Conservation (phyloP, 352 stramenopile species). For the Blastocystis hominis region DNA sequence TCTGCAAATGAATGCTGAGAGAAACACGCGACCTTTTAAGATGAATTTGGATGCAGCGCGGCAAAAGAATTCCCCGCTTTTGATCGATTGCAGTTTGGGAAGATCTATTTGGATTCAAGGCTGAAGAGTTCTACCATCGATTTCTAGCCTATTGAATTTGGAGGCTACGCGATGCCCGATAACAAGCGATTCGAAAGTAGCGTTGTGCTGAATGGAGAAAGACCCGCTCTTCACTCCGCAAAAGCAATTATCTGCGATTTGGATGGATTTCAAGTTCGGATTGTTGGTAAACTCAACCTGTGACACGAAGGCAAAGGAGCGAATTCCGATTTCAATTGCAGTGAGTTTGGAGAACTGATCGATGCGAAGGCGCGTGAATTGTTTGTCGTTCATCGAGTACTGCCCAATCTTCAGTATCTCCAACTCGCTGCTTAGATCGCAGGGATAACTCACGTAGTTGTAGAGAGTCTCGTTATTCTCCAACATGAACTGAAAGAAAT, state of each 20-base stretch:
- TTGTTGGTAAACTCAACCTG: neutral
- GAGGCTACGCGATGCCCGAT: neutral
- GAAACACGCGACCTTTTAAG: neutral
- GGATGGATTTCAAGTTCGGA: neutral
- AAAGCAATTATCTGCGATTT: neutral
- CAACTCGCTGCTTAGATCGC: neutral
- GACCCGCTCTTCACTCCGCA: neutral
- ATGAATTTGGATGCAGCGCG: neutral
- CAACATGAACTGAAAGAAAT: neutral
- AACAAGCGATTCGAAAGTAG: neutral
- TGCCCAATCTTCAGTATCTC: neutral
- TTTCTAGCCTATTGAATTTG: neutral
- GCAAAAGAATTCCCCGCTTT: neutral
- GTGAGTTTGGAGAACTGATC: neutral
- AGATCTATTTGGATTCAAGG: neutral
- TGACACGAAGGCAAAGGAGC: neutral
- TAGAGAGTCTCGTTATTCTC: neutral
- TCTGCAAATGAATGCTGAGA: neutral
- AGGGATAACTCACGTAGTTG: neutral
- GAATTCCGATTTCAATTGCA: neutral
- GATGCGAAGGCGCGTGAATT: neutral
- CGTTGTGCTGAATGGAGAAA: neutral
- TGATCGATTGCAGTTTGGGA: neutral
- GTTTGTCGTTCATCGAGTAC: neutral
- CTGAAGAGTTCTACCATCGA: neutral